Conservation (phyloP, 176 grass and related monocot genomes). For the Oryza longistaminata region DNA sequence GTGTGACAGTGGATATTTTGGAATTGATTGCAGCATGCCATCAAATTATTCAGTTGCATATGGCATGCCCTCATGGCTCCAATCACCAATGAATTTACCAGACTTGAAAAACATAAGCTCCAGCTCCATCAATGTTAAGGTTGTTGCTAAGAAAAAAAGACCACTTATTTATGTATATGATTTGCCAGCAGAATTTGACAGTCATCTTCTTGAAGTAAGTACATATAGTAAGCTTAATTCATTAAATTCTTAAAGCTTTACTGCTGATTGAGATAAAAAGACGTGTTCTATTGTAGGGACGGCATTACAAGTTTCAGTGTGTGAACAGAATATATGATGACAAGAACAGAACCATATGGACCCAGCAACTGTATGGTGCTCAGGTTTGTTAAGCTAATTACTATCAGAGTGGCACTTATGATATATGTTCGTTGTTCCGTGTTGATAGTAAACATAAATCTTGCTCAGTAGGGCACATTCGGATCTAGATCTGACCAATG, state of each 20-base stretch:
- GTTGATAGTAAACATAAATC: slow-evolving; percentile 10
- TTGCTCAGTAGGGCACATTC: slow-evolving; percentile 13
- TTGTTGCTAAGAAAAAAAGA: slow-evolving; percentile 67
- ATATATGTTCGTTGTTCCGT: slow-evolving; percentile 14
- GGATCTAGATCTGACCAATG: slow-evolving; percentile 29
- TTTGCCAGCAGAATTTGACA: slow-evolving; percentile 88
- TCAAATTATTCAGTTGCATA: slow-evolving; percentile 55
- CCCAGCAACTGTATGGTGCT: slow-evolving; percentile 76
- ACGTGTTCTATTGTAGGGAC: slow-evolving; percentile 56
- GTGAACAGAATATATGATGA: slow-evolving; percentile 90
- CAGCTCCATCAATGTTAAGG: slow-evolving; percentile 44
- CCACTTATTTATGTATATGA: slow-evolving; percentile 98
- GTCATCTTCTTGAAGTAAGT: slow-evolving; percentile 93
- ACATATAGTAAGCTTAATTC: slow-evolving; percentile 15
- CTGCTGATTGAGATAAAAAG: slow-evolving; percentile 27
- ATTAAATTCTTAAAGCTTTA: slow-evolving; percentile 18
- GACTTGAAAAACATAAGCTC: slow-evolving; percentile 30
- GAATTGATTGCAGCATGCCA: slow-evolving; percentile 95
- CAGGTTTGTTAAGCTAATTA: slow-evolving; percentile 63
- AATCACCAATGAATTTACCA: slow-evolving; percentile 44
- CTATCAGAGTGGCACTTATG: slow-evolving; percentile 7
- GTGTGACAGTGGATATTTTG: slow-evolving; percentile 93
- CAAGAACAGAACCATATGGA: slow-evolving; percentile 85
- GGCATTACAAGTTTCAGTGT: slow-evolving; percentile 84
- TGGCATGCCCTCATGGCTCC: slow-evolving; percentile 77